Percentiles rank a stretch among this genome's conserved stretches.
These are phyloP conservation scores for Euphorbia peplus DNA, from an alignment of 345 rosid genomes.

Conservation along the genomic window DNA sequence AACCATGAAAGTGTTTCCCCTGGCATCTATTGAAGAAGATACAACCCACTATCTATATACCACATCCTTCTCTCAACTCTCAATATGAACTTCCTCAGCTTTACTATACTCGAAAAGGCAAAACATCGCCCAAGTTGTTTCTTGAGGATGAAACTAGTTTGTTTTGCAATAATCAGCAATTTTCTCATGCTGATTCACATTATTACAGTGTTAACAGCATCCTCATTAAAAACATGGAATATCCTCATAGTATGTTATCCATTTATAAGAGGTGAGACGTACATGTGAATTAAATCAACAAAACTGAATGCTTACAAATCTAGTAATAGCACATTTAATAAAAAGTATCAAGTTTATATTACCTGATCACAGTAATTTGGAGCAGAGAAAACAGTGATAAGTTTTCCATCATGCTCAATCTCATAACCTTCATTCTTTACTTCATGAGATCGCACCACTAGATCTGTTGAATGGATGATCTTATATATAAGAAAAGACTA, in stretches of 20 bases:
- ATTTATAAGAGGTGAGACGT: background rate
- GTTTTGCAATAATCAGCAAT: too few species aligned
- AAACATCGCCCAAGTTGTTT: background rate
- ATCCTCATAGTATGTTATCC: background rate
- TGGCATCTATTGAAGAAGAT: too few species aligned
- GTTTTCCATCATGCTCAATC: constrained; percentile 95
- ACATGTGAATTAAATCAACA: too few species aligned
- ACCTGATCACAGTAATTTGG: constrained; percentile 99
- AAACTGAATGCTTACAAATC: background rate
- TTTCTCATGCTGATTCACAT: background rate
- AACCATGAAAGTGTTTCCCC: too few species aligned
- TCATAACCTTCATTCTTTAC: constrained; percentile 98
- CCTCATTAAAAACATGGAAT: background rate
- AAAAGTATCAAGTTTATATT: constrained; percentile 4
- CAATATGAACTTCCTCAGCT: background rate
- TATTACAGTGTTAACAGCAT: background rate
- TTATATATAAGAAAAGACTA: constrained; percentile 19
- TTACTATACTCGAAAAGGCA: background rate
- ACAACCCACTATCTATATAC: background rate
- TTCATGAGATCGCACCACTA: constrained; percentile 92
- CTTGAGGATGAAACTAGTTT: background rate
- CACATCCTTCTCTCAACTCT: background rate
- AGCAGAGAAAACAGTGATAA: constrained; percentile 93
- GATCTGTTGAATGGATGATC: constrained; percentile 40
- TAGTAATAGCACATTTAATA: background rate